Conservation (phyloP, 2,329 filamentous ascomycete species). For the Ambrosiella beaveri region DNA sequence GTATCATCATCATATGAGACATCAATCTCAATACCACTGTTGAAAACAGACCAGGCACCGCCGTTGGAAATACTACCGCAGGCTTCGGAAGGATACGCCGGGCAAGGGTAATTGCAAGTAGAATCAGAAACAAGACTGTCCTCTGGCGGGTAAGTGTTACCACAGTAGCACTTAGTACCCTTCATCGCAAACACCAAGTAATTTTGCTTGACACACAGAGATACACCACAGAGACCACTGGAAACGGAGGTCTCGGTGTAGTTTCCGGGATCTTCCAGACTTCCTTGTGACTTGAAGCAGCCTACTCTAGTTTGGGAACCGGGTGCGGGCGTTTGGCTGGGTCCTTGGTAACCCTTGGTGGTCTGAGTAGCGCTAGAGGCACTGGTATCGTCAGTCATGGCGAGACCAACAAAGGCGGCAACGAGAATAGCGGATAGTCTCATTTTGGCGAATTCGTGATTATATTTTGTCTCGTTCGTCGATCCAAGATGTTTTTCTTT, state of each 20-base stretch:
- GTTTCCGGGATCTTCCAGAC: conserved; percentile 19
- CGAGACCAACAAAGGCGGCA: neutral
- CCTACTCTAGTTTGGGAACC: conserved; percentile 30
- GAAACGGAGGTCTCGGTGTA: conserved; percentile 17
- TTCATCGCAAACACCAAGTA: conserved; percentile 44
- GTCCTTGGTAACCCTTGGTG: conserved; percentile 14
- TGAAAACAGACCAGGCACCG: conserved; percentile 29
- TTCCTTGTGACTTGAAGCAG: conserved; percentile 30
- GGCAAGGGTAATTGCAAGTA: conserved; percentile 49
- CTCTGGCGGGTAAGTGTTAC: conserved; percentile 45
- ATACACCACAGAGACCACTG: conserved; percentile 26
- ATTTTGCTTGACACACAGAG: conserved; percentile 25
- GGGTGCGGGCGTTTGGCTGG: conserved; percentile 22
- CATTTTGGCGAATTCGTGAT: conserved; percentile 3
- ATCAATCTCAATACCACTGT: conserved; percentile 29
- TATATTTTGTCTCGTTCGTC: neutral
- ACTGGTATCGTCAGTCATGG: neutral
- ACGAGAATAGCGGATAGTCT: conserved; percentile 9
- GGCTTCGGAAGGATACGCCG: conserved; percentile 40
- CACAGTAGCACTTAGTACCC: conserved; percentile 54
- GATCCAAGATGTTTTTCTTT: neutral
- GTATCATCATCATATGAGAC: conserved; percentile 19
- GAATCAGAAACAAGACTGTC: conserved; percentile 35
- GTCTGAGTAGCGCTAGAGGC: conserved; percentile 17
- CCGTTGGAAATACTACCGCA: conserved; percentile 31